Base-by-base conservation (phyloP, 192 early-diverging fungal genomes). In the Bifiguratus adelaidae region DNA sequence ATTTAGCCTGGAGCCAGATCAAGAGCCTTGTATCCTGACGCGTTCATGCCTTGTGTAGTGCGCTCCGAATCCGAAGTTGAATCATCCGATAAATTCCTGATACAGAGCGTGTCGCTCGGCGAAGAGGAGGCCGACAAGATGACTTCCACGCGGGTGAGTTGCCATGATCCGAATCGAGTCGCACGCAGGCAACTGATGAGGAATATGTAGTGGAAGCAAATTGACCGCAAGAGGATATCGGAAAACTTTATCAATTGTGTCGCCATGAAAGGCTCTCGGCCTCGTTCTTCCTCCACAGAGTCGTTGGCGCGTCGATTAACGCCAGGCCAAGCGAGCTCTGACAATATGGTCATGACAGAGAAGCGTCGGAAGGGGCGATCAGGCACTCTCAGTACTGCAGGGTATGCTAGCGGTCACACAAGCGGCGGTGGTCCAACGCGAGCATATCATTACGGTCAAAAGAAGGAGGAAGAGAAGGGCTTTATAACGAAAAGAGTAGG, bases 61-160 rank as follows among this genome's bases (percentile, higher is more conserved):
- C 60, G 65, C 15, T 68, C 60, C 44, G 65, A 68, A 29, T 62
- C 52, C 38, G 53, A 52, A 60, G 56, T 68, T 21, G 61, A 61
- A 23, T 59, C 65, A 30, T 50, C 56, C 30, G 65, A 68, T 47
- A 40, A 56, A 15, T 68, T 68, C 56, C 30, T 68, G 27, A 50
- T 68, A 34, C 65, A 68, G 49, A 68, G 60, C 20, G 51, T 68
- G 7, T 16, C 55, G 13, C 47, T 68, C 23, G 47, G 44, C 2
- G 43, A 57, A 12, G 41, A 52, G 2, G 65, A 68, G 37, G 58
- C 60, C 26, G 47, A 48, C 7, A 33, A 55, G 2, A 50, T 61
- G 5, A 53, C 53, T 35, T 60, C 65, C 20, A 34, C 43, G 15
- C 50, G 48, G 18, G 61, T 63, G 57, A 56, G 60, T 41, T 5